Percentiles rank a stretch among this genome's conserved stretches.
Evolutionary conservation across 2,329 filamentous ascomycete species (phyloP).

Genomic region (Zasmidium angulare): DNA sequence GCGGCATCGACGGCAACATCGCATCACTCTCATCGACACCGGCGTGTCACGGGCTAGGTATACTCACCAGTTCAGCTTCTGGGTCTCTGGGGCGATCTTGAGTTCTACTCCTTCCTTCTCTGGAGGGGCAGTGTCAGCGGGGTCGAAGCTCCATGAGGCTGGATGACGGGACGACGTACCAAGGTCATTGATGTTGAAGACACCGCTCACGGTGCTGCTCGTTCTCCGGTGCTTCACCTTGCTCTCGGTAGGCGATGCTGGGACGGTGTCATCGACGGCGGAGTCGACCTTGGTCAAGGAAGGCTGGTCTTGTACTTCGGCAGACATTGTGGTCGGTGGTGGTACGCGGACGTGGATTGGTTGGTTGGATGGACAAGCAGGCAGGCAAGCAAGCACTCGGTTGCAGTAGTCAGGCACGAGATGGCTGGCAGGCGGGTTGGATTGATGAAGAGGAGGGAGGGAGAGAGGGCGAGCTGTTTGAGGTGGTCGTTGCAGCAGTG

Average conservation of each 20-base stretch:
- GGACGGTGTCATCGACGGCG: conserved; percentile 68
- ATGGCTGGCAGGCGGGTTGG: conserved; percentile 1
- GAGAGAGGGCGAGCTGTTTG: conserved; percentile 2
- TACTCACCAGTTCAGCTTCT: conserved; percentile 81
- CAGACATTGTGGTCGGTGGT: conserved; percentile 48
- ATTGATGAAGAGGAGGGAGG: neutral
- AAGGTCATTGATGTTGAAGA: conserved; percentile 68
- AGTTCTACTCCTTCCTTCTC: conserved; percentile 73
- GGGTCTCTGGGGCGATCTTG: conserved; percentile 75
- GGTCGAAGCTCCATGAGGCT: neutral
- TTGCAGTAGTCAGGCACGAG: conserved; percentile 12
- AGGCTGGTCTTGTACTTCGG: conserved; percentile 45
- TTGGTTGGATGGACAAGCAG: neutral
- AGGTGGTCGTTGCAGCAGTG: neutral
- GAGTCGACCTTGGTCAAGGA: conserved; percentile 86
- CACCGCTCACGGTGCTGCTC: conserved; percentile 71
- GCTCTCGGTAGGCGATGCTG: conserved; percentile 67
- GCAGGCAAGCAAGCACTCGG: neutral
- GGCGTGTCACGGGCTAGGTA: neutral
- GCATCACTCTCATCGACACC: neutral
- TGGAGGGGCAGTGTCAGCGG: conserved; percentile 39
- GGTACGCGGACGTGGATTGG: neutral
- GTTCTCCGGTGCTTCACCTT: conserved; percentile 66
- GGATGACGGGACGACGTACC: conserved; percentile 11
- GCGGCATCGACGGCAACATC: neutral